phyloP scores from a whole-genome alignment of 495 filamentous ascomycete species.

The Neurospora terricola region DNA sequence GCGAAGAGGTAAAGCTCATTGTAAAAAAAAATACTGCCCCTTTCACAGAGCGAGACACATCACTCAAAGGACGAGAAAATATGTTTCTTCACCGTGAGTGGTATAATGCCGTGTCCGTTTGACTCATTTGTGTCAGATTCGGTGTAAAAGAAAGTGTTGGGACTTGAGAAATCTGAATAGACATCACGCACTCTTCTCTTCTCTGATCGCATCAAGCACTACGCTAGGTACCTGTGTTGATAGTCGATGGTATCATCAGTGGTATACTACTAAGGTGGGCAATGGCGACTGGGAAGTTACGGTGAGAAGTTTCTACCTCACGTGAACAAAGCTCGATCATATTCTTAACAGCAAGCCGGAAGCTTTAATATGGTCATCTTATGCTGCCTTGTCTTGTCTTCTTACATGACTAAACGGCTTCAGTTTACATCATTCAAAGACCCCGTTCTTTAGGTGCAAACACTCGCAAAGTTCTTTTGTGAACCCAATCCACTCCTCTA shows the following conservation, averaged over 20 bases:
- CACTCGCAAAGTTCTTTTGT: neutral
- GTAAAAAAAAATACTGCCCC: no score
- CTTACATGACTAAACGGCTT: neutral
- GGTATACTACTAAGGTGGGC: neutral
- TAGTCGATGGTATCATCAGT: neutral
- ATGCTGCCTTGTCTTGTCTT: neutral
- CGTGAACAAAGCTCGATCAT: no score
- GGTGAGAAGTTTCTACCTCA: no score
- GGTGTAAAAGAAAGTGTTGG: no score
- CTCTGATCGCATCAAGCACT: neutral
- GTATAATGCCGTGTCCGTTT: no score
- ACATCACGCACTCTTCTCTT: no score
- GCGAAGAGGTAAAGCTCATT: no score
- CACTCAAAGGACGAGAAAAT: no score
- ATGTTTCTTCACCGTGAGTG: no score
- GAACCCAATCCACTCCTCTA: neutral
- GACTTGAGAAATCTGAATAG: neutral
- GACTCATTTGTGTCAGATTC: no score
- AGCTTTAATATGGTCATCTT: neutral
- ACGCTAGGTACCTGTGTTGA: neutral
- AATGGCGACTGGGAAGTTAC: no score
- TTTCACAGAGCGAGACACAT: no score
- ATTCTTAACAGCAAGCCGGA: neutral
- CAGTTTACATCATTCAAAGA: neutral
- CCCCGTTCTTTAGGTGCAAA: neutral